These are phyloP conservation scores for Euphorbia tirucalli DNA, from an alignment of 345 rosid genomes.

Conservation along the genomic window DNA sequence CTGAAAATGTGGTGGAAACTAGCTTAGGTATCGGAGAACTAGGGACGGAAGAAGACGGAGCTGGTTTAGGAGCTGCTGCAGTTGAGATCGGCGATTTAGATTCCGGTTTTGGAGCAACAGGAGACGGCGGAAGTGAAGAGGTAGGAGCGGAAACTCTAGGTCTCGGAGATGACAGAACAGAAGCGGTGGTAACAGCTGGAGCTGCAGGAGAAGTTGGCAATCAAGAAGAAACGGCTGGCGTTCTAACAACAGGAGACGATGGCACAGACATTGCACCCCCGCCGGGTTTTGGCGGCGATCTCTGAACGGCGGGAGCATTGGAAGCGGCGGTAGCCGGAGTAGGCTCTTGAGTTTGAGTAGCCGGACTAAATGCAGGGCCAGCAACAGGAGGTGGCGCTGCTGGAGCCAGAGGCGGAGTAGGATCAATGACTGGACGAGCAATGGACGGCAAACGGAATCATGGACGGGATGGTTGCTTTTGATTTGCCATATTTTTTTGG, in stretches of 20 bases:
- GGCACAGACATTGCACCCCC: background rate
- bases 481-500: slow-evolving; percentile 44
- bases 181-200: background rate
- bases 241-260: background rate
- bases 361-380: background rate
- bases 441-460: slow-evolving; percentile 60
- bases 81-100: too few relatives aligned
- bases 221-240: background rate
- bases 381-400: background rate
- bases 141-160: background rate
- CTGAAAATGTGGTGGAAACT: background rate
- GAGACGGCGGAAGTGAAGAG: background rate
- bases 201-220: background rate
- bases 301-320: background rate
- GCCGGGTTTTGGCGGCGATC: slow-evolving; percentile 10
- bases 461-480: slow-evolving; percentile 43
- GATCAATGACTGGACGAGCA: slow-evolving; percentile 37
- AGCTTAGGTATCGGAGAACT: background rate
- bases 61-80: background rate
- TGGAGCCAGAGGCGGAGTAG: slow-evolving; percentile 21
- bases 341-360: too few relatives aligned
- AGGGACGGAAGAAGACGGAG: background rate
- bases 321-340: background rate
- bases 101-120: background rate
- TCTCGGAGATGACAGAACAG: background rate